These are phyloP conservation scores for Eimeria sp. DNA, from an alignment of 169 alveolate genomes.

Conservation along the genomic window DNA sequence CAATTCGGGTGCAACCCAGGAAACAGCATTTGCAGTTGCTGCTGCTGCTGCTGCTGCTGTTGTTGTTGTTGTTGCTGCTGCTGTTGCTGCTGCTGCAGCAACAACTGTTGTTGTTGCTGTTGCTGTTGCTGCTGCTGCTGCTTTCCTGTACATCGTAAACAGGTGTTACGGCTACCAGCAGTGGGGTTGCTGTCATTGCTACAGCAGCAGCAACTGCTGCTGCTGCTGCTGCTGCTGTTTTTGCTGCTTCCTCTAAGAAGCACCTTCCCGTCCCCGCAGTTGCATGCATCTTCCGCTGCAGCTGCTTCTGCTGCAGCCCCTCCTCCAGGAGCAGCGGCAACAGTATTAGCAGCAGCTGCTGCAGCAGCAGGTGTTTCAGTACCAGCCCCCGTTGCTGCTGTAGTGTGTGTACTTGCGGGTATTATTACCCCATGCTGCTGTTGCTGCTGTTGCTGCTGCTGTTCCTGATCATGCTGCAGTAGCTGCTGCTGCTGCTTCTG, in stretches of 20 bases:
- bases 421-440: not conserved
- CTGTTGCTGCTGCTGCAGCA: slow-evolving; percentile 9
- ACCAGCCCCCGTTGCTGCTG: not conserved
- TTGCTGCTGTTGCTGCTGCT: slow-evolving; percentile 27
- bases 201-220: slow-evolving; percentile 14
- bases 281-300: not conserved
- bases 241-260: not conserved
- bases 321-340: not conserved
- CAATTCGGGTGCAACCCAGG: too few relatives aligned
- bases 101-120: not conserved
- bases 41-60: too few relatives aligned
- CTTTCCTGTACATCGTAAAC: slow-evolving; percentile 1
- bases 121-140: slow-evolving; percentile 59
- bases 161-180: not conserved
- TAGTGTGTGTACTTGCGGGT: not conserved
- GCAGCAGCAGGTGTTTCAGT: not conserved
- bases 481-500: slow-evolving; percentile 52
- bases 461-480: not conserved
- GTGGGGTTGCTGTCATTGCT: not conserved
- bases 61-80: slow-evolving; percentile 8
- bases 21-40: too few relatives aligned
- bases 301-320: not conserved
- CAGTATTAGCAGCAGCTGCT: slow-evolving; percentile 1
- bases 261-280: not conserved
- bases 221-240: slow-evolving; percentile 41